Conservation (phyloP, 179 eudicot species). For the Silene vulgaris region DNA sequence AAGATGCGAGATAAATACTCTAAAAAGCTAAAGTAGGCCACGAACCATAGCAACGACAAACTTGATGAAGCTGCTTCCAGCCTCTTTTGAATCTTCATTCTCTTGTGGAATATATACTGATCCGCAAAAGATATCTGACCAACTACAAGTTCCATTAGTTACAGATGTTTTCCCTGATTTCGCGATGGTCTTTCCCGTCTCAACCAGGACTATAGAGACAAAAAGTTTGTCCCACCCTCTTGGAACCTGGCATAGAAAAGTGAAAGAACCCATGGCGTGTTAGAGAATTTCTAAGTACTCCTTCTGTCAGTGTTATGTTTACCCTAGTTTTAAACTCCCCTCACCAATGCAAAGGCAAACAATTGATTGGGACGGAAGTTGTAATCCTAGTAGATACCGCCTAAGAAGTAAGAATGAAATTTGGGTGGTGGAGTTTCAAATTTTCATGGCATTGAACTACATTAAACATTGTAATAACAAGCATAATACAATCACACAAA, state of each 20-base stretch:
- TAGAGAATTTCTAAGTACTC: neutral
- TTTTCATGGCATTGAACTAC: neutral
- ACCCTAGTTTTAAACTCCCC: too few species aligned
- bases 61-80: slow-evolving; percentile 48
- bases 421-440: neutral
- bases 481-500: neutral
- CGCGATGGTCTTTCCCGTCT: slow-evolving; percentile 73
- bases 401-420: neutral
- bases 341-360: too few species aligned
- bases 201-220: slow-evolving; percentile 51
- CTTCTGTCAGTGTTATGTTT: too few species aligned
- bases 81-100: slow-evolving; percentile 43
- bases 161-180: slow-evolving; percentile 61
- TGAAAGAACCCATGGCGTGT: neutral
- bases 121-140: slow-evolving; percentile 68
- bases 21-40: neutral
- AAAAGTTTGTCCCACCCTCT: slow-evolving; percentile 93
- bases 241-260: slow-evolving; percentile 56
- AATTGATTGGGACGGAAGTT: too few species aligned
- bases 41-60: slow-evolving; percentile 73
- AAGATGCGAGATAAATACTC: neutral
- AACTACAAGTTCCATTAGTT: slow-evolving; percentile 70
- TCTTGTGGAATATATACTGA: slow-evolving; percentile 49
- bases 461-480: neutral
- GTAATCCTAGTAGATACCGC: neutral